These are phyloP conservation scores for Cladosporium sp. DNA, from an alignment of 2,329 filamentous ascomycete species.

Conservation along the genomic window DNA sequence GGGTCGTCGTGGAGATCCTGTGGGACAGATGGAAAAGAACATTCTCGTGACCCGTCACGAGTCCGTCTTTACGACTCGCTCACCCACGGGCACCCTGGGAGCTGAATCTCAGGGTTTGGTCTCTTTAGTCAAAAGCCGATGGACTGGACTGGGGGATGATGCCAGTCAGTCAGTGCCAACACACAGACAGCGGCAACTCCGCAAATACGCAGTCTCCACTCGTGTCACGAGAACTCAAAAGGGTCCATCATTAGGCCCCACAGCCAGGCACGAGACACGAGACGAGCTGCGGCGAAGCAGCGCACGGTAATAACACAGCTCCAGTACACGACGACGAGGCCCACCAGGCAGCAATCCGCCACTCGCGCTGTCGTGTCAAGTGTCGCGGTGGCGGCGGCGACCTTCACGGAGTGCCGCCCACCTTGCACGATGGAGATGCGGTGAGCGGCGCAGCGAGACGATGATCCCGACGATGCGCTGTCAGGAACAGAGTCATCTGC, in stretches of 20 bases:
- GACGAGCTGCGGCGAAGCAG: conserved; percentile 6
- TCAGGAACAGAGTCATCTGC: conserved; percentile 16
- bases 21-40: not conserved
- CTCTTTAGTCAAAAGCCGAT: not conserved
- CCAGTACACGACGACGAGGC: not conserved
- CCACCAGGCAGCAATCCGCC: not conserved
- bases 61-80: not conserved
- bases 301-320: not conserved
- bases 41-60: not conserved
- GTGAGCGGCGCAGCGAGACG: conserved; percentile 9
- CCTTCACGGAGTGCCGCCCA: conserved; percentile 1
- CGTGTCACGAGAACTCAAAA: conserved; percentile 8
- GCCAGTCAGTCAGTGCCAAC: not conserved
- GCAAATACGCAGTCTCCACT: conserved; percentile 3
- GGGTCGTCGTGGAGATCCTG: not conserved
- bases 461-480: conserved; percentile 13
- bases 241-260: not conserved
- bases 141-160: not conserved
- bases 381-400: not conserved
- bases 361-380: not conserved
- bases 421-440: not conserved
- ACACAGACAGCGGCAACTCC: conserved; percentile 11
- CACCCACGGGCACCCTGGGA: not conserved
- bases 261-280: conserved; percentile 9
- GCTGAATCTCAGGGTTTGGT: not conserved